A percentile compares a stretch with the other conserved stretches of the same genome.
Evolutionary conservation across 495 filamentous ascomycete genomes (phyloP).

Genomic region (Venustampulla echinocandica): DNA sequence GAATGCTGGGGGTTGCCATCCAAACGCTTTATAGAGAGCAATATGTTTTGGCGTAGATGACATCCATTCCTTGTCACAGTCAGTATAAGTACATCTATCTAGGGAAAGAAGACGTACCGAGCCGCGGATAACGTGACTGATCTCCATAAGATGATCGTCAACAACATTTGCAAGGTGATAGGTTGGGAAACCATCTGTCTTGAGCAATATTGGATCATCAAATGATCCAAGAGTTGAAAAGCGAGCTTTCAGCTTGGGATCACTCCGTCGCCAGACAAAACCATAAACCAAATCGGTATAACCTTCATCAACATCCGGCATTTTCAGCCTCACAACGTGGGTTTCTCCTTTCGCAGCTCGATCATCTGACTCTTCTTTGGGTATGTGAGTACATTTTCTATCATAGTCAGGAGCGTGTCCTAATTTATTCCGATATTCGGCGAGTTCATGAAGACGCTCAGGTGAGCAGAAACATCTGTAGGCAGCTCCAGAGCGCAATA

Average conservation of each 20-base stretch:
- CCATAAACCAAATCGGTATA: slow-evolving; percentile 76
- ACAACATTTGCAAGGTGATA: slow-evolving; percentile 97
- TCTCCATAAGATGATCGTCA: slow-evolving; percentile 88
- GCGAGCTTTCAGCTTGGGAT: slow-evolving; percentile 30
- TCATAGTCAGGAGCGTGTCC: slow-evolving; percentile 67
- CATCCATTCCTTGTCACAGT: slow-evolving; percentile 68
- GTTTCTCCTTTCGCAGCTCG: slow-evolving; percentile 56
- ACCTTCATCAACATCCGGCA: slow-evolving; percentile 45
- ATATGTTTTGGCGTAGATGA: slow-evolving; percentile 85
- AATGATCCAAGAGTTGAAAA: slow-evolving; percentile 33
- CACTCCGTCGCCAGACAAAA: slow-evolving; percentile 38
- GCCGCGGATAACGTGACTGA: slow-evolving; percentile 90
- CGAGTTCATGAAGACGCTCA: slow-evolving; percentile 56
- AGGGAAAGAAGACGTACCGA: slow-evolving; percentile 41
- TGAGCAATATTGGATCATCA: slow-evolving; percentile 78
- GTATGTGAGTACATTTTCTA: slow-evolving; percentile 61
- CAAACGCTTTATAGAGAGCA: slow-evolving; percentile 78
- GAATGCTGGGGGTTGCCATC: slow-evolving; percentile 75
- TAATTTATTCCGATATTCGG: slow-evolving; percentile 45
- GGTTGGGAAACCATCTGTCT: slow-evolving; percentile 84
- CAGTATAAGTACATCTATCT: background rate
- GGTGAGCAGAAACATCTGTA: slow-evolving; percentile 91
- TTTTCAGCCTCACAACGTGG: slow-evolving; percentile 71
- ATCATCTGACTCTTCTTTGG: slow-evolving; percentile 56
- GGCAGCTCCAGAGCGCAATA: slow-evolving; percentile 62